phyloP scores from a whole-genome alignment of 176 grass and related monocot species.

The Paspalum vaginatum region DNA sequence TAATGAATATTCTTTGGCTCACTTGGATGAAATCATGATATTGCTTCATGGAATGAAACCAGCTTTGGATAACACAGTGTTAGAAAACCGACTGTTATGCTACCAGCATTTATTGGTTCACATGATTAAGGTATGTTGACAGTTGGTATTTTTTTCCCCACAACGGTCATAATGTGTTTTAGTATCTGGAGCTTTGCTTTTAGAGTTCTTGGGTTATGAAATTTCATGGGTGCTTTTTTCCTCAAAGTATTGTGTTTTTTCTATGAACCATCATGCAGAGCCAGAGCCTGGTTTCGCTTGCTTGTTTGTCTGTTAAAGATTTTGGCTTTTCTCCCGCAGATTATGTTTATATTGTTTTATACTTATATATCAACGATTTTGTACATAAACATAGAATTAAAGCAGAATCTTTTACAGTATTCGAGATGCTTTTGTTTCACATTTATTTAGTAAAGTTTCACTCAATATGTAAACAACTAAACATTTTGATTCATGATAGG shows the following conservation, averaged over 20 bases:
- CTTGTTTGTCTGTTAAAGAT: background rate
- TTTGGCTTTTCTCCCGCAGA: background rate
- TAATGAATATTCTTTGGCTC: constrained; percentile 58
- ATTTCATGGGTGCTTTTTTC: background rate
- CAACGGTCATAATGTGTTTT: background rate
- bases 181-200: constrained; percentile 25
- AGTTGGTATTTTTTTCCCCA: constrained; percentile 3
- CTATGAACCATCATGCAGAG: background rate
- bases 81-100: constrained; percentile 75
- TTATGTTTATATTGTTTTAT: background rate
- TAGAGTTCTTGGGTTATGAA: constrained; percentile 20
- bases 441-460: background rate
- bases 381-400: background rate
- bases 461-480: background rate
- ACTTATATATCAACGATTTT: background rate
- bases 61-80: constrained; percentile 48
- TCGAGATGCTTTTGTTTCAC: background rate
- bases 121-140: constrained; percentile 71
- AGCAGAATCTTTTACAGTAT: background rate
- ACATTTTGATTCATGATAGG: background rate
- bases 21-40: constrained; percentile 81
- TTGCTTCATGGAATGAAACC: constrained; percentile 80
- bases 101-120: constrained; percentile 87
- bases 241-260: background rate
- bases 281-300: background rate